Base-by-base conservation (phyloP, 73 alveolate species). In the Breviolum minutum region DNA sequence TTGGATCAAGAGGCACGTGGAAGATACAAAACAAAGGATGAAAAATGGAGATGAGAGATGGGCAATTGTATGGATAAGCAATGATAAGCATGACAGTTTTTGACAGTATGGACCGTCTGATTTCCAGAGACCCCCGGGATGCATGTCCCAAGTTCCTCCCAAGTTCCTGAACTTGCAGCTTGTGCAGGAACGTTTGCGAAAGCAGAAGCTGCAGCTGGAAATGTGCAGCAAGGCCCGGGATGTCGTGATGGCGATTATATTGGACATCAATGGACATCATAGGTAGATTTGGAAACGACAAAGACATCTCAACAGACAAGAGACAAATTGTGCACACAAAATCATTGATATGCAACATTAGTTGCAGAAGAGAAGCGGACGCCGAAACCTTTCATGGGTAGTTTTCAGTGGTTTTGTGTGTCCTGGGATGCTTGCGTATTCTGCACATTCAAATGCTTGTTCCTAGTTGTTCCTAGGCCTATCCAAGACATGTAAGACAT, bases 181-280 rank as follows among this genome's bases (percentile, higher is more conserved):
- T 13, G 48, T 14, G n/a, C 79, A 86, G 94, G 94, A 86, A 29
- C 79, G 94, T 63, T 40, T 86, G 94, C 94, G 70, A 60, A 86
- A 86, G 94, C 94, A 86, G 94, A 86, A 86, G 80, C 94, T 86
- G 80, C 94, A 86, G 70, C 63, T 86, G 94, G 63, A 86, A 24
- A 17, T 5, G 24, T 8, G 63, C 63, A 62, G 54, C 54, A 40
- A 40, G 54, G 54, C 54, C 54, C 3, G 77, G 77, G 77, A 22
- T 22, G n/a, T 68, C 8, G 77, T 14, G n/a, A 68, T 4, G 77
- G 54, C 54, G 54, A 40, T 40, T 3, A 40, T 40, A 40, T 40
- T 40, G 30, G 26, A 48, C 81, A 20, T 71, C 40, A 71, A n/a
- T n/a, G n/a, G n/a, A n/a, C 1, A 71, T 71, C 29, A 71, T 8